Conservation (phyloP, 2,329 filamentous ascomycete genomes). For the Colletotrichum camelliae region DNA sequence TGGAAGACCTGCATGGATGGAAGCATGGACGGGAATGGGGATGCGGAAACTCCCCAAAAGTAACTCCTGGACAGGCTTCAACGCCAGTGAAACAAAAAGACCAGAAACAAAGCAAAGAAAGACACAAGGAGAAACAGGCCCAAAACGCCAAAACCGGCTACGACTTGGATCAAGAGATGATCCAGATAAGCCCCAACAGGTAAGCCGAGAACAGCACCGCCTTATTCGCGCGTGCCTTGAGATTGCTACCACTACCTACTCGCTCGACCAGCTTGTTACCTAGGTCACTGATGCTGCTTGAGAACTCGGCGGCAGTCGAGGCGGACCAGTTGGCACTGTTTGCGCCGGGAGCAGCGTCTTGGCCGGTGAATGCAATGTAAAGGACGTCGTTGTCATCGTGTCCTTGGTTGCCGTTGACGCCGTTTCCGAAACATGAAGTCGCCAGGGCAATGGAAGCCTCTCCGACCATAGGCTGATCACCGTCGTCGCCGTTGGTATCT, state of each 20-base stretch:
- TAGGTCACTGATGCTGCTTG: conserved; percentile 53
- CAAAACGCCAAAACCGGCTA: too few species aligned
- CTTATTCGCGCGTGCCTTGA: neutral
- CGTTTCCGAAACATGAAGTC: conserved; percentile 59
- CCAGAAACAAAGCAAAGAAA: neutral
- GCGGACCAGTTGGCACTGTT: conserved; percentile 61
- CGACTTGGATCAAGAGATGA: neutral
- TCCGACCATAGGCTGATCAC: conserved; percentile 52
- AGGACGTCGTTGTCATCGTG: conserved; percentile 64
- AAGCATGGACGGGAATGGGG: neutral
- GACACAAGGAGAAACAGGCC: neutral
- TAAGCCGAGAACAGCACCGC: neutral
- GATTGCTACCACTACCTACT: conserved; percentile 28
- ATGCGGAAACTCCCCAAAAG: neutral
- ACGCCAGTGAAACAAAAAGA: neutral
- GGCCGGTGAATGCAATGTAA: conserved; percentile 65
- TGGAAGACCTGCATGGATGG: neutral
- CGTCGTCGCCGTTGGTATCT: conserved; percentile 63
- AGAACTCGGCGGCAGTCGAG: conserved; percentile 51
- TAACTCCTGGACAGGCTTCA: neutral
- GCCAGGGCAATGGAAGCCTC: conserved; percentile 64
- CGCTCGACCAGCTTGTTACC: conserved; percentile 57
- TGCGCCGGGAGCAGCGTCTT: conserved; percentile 60
- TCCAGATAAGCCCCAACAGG: neutral
- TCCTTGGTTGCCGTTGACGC: conserved; percentile 60